phyloP scores from a whole-genome alignment of 2,329 filamentous ascomycete genomes.

The Fusarium globosum region DNA sequence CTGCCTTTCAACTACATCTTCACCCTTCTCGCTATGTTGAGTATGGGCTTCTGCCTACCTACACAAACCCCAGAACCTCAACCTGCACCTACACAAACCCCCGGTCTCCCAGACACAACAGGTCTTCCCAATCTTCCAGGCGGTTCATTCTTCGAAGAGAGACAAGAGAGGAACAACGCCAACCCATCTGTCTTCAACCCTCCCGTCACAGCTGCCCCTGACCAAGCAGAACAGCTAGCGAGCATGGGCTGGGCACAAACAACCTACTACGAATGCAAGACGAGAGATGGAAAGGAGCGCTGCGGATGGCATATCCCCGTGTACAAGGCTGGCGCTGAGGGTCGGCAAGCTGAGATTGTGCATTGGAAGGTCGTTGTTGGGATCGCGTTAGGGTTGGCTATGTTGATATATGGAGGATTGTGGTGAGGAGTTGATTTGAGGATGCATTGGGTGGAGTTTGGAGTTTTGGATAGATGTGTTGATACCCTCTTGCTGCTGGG shows the following conservation, averaged over 20 bases:
- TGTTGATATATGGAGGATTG: constrained; percentile 16
- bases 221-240: constrained; percentile 45
- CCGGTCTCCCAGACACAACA: constrained; percentile 13
- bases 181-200: constrained; percentile 45
- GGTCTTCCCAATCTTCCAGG: neutral
- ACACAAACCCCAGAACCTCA: constrained; percentile 24
- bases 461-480: constrained; percentile 31
- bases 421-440: constrained; percentile 3
- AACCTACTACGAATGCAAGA: constrained; percentile 51
- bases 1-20: constrained; percentile 6
- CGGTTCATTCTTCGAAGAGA: constrained; percentile 4
- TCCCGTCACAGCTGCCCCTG: constrained; percentile 49
- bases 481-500: constrained; percentile 38
- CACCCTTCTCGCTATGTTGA: constrained; percentile 9
- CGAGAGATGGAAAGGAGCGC: constrained; percentile 45
- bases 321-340: constrained; percentile 41
- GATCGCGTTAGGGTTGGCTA: constrained; percentile 20
- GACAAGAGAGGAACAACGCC: constrained; percentile 27
- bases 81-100: constrained; percentile 9
- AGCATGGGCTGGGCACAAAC: constrained; percentile 49
- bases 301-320: constrained; percentile 54
- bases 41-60: constrained; percentile 23
- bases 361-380: constrained; percentile 27
- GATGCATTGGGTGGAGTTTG: constrained; percentile 27
- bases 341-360: constrained; percentile 37